These are phyloP conservation scores for Xylaria scruposa DNA, from an alignment of 495 filamentous ascomycete genomes.

Conservation along the genomic window DNA sequence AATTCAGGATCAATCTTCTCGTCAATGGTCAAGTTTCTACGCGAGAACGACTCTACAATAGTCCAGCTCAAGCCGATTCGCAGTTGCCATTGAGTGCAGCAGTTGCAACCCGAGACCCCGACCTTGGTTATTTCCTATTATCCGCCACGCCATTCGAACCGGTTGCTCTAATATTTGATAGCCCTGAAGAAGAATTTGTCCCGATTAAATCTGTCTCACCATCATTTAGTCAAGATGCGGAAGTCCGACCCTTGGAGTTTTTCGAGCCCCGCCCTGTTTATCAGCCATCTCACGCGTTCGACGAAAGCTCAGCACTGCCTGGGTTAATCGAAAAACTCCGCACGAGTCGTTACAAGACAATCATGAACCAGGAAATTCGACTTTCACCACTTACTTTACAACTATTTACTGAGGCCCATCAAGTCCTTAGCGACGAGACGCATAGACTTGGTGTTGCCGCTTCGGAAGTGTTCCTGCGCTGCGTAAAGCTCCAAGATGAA, in stretches of 20 bases:
- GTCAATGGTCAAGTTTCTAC: constrained; percentile 66
- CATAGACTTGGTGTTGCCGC: constrained; percentile 73
- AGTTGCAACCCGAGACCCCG: constrained; percentile 71
- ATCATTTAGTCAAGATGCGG: constrained; percentile 42
- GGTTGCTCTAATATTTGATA: constrained; percentile 70
- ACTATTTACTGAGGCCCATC: constrained; percentile 77
- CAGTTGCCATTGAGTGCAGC: constrained; percentile 61
- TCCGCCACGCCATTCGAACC: constrained; percentile 70
- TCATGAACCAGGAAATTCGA: constrained; percentile 73
- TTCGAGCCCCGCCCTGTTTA: constrained; percentile 70
- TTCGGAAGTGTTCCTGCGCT: constrained; percentile 81
- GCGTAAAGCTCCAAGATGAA: constrained; percentile 73
- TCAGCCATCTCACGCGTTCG: constrained; percentile 70
- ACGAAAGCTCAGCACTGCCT: constrained; percentile 63
- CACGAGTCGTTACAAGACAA: constrained; percentile 62
- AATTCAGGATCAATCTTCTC: constrained; percentile 76
- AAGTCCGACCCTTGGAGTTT: constrained; percentile 44
- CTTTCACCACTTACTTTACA: constrained; percentile 78
- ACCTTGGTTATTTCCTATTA: constrained; percentile 80
- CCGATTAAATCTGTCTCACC: constrained; percentile 44
- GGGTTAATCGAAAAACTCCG: constrained; percentile 67
- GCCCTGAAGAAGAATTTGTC: constrained; percentile 57
- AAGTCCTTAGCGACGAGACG: constrained; percentile 75
- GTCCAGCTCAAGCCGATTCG: constrained; percentile 42
- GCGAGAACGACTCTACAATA: constrained; percentile 65